Evolutionary conservation across 148 eudicot genomes (phyloP), one percentile per base, ranked within the genome.

Genomic region (Drosera capensis): DNA sequence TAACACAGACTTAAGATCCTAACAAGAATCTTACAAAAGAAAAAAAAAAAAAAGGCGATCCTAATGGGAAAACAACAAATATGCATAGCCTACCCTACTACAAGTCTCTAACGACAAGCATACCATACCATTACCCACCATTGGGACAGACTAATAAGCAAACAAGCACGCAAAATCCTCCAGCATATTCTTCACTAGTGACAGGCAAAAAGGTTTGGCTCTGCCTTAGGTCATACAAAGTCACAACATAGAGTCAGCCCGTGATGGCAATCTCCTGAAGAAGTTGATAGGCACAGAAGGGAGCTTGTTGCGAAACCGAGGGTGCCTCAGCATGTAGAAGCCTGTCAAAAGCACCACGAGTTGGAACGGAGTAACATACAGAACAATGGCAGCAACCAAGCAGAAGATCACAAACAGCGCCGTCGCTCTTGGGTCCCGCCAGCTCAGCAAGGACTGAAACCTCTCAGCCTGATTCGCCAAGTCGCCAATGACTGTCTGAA

Each of bases 251-350:
- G 73, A 74, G 73, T 74, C 80, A 1, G 80, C 64, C 22, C 75
- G 68, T 52, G 80, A 75, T 40, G 80, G 80, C 56, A 74, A 53
- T 59, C 80, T 74, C 54, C 80, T 63, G 68, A 74, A 74, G 76
- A 70, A 74, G 39, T 67, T 74, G 22, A 74, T 62, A 26, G 76
- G 80, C 14, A 71, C 80, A 0, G 80, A 74, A 1, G 80, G 80
- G 11, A 74, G 73, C 63, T 61, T 74, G 38, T 64, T 67, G 7
- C 80, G 80, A 41, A 74, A 71, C 73, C 80, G 70, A 14, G 80
- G 80, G 53, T 74, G 80, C 23, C 80, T 64, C n/a, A 74, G 51
- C 52, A 71, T 62, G 28, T 74, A 74, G 44, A 71, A 57, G 12
- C 80, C 80, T 4, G 68, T 57, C 59, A 74, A 23, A 37, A 74